Evolutionary conservation across 2,329 filamentous ascomycete genomes (phyloP).

Genomic region (Talaromyces funiculosus): DNA sequence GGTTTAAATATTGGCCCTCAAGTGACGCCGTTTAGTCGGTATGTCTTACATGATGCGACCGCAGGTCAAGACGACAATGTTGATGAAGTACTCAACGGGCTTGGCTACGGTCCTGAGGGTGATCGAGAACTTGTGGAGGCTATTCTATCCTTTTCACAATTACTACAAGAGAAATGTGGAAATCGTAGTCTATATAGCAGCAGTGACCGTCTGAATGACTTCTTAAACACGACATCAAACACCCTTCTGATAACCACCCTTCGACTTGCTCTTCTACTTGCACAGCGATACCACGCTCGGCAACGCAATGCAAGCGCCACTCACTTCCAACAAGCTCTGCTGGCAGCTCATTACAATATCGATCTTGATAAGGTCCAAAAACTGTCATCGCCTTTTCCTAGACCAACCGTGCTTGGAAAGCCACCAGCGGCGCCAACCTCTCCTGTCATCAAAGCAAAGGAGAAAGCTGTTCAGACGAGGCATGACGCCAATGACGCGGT

Average conservation of each 20-base stretch:
- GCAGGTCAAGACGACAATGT: constrained; percentile 43
- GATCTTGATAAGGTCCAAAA: constrained; percentile 74
- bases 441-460: constrained; percentile 67
- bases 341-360: constrained; percentile 76
- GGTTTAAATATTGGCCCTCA: constrained; percentile 76
- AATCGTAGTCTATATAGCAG: constrained; percentile 96
- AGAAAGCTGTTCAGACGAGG: constrained; percentile 52
- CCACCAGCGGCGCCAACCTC: constrained; percentile 45
- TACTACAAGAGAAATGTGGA: constrained; percentile 89
- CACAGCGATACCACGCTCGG: constrained; percentile 86
- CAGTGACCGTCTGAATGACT: constrained; percentile 79
- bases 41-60: constrained; percentile 42
- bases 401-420: constrained; percentile 54
- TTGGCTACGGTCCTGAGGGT: constrained; percentile 67
- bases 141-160: constrained; percentile 76
- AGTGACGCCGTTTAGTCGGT: constrained; percentile 60
- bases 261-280: constrained; percentile 75
- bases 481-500: constrained; percentile 81
- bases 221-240: constrained; percentile 81
- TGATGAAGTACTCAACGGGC: constrained; percentile 39
- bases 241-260: constrained; percentile 72
- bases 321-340: constrained; percentile 64
- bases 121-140: constrained; percentile 74
- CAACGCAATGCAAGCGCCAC: constrained; percentile 62
- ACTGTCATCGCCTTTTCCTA: constrained; percentile 75